These are phyloP conservation scores for Aspergillus thermomutatus DNA, from an alignment of 2,329 filamentous ascomycete species.

Conservation along the genomic window DNA sequence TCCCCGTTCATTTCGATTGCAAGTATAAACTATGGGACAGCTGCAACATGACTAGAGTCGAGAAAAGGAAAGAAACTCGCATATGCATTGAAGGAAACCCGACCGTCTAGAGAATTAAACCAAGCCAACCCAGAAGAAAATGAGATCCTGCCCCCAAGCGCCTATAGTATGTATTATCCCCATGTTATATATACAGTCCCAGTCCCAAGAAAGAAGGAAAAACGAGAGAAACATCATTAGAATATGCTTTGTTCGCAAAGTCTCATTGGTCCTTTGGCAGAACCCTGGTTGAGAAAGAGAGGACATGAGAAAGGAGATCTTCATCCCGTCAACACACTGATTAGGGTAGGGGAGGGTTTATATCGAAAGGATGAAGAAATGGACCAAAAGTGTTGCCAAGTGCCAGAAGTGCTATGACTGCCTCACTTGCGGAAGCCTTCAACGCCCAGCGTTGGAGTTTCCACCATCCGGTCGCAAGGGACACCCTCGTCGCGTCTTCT, in stretches of 20 bases:
- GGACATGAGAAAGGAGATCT: background rate
- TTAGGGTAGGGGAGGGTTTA: background rate
- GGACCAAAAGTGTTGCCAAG: background rate
- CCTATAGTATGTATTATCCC: background rate
- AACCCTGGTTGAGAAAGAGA: background rate
- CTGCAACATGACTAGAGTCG: background rate
- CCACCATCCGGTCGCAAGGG: slow-evolving; percentile 53
- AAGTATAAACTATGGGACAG: background rate
- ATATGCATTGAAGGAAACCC: background rate
- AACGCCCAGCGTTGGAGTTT: slow-evolving; percentile 61
- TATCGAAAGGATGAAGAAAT: background rate
- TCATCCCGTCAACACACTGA: background rate
- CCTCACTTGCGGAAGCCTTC: slow-evolving; percentile 55
- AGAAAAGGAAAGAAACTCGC: background rate
- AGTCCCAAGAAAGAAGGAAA: background rate
- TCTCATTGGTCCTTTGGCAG: background rate
- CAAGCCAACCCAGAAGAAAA: background rate
- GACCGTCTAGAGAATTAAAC: background rate
- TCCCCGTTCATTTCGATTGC: background rate
- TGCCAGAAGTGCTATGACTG: background rate
- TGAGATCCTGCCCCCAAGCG: background rate
- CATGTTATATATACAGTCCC: background rate
- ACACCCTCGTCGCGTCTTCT: slow-evolving; percentile 61
- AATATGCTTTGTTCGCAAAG: background rate
- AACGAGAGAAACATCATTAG: background rate